Percentiles rank a stretch among this genome's conserved stretches.
These are phyloP conservation scores for Teratosphaeria viscida DNA, from an alignment of 2,329 filamentous ascomycete species.

Conservation along the genomic window DNA sequence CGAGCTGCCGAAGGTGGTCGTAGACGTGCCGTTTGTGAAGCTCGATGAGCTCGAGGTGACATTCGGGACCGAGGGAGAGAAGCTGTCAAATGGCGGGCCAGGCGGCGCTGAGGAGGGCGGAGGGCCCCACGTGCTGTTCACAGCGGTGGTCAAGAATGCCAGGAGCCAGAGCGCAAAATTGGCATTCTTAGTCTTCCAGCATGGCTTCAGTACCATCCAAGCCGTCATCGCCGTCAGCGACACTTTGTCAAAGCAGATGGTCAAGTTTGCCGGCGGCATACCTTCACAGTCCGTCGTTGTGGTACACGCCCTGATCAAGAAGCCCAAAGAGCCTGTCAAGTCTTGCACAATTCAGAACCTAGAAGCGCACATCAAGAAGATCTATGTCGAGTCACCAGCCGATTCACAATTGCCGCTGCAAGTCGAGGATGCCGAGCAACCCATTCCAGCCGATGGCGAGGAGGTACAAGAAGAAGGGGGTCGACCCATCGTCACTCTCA, in stretches of 20 bases:
- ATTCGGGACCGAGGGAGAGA: constrained; percentile 10
- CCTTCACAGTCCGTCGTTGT: constrained; percentile 63
- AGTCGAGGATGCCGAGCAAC: constrained; percentile 42
- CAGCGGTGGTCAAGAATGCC: constrained; percentile 77
- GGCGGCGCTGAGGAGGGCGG: constrained; percentile 22
- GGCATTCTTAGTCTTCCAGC: constrained; percentile 76
- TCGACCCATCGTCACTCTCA: constrained; percentile 64
- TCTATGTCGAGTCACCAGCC: constrained; percentile 63
- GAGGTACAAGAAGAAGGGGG: constrained; percentile 41
- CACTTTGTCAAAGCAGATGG: constrained; percentile 65
- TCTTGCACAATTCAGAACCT: constrained; percentile 68
- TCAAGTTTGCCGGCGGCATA: constrained; percentile 74
- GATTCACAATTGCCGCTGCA: constrained; percentile 51
- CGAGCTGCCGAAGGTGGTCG: constrained; percentile 10
- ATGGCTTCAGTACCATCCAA: constrained; percentile 68
- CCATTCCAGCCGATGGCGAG: constrained; percentile 37
- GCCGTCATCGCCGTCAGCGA: constrained; percentile 58
- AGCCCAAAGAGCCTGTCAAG: constrained; percentile 78
- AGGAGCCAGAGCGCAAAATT: constrained; percentile 85
- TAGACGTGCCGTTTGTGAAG: constrained; percentile 51
- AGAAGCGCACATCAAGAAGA: constrained; percentile 81
- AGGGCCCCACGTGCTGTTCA: constrained; percentile 54
- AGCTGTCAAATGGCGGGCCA: neutral
- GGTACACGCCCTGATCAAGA: constrained; percentile 71
- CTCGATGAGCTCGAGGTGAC: constrained; percentile 54